Base-by-base conservation (phyloP, 768 basidiomycete genomes). In the Amanita rimosa region DNA sequence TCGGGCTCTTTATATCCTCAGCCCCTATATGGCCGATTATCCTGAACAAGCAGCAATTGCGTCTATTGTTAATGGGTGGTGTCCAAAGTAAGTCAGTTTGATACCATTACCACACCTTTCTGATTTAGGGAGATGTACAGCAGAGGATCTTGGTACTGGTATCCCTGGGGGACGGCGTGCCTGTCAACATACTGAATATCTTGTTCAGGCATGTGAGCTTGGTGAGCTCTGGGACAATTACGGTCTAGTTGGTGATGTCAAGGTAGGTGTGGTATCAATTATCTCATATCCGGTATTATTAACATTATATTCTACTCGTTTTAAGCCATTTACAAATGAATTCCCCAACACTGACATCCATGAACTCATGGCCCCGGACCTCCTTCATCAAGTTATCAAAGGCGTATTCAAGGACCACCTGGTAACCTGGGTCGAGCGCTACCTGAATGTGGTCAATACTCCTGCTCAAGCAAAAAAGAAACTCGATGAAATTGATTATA, bases 321-420 rank as follows among this genome's bases (percentile, higher is more conserved):
- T 38, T n/a, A 29, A 66, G 66, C 63, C 64, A 7, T 67, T 64
- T 48, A 66, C 62, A 1, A 40, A 58, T 48, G 37, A 48, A 19
- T 67, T 66, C 51, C 67, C 67, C 1, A 54, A 59, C 14, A 66
- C 67, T 0, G 62, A 69, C 51, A 68, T 68, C 22, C 22, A 24
- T 24, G 22, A 24, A 24, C 22, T 24, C 22, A 24, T 24, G 22
- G 22, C 22, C 22, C 22, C 22, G 2, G 22, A 24, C 5, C 22
- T 24, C 22, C 22, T 24, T 24, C 22, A 24, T 24, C 22, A 71
- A 52, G 21, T 72, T 3, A 68, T 70, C 55, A 70, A 70, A 50
- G 67, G 68, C 7, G 61, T 57, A 1, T 71, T 70, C 55, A 70
- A 69, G 46, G 68, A 69, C 42, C 69, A 70, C 48, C 52, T 70